Percentiles rank a stretch among this genome's conserved stretches.
Conservation (phyloP, 352 stramenopile genomes). For the Pythium myriotylum region DNA sequence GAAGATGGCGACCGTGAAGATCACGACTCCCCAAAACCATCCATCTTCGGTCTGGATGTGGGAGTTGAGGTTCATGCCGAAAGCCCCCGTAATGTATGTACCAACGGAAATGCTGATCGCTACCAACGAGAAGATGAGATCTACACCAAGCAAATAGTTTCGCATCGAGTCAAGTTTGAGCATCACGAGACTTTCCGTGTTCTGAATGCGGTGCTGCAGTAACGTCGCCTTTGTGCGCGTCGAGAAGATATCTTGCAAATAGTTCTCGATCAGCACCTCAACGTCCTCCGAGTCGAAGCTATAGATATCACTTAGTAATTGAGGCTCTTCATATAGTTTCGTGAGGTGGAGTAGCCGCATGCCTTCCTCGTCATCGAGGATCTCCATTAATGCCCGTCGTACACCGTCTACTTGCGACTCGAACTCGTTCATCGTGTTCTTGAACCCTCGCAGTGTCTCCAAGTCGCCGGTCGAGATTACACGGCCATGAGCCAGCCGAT, state of each 20-base stretch:
- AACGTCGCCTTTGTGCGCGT: conserved; percentile 69
- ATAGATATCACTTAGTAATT: conserved; percentile 49
- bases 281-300: conserved; percentile 76
- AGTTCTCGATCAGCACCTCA: conserved; percentile 75
- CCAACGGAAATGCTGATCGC: conserved; percentile 66
- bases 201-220: conserved; percentile 74
- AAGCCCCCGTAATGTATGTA: conserved; percentile 63
- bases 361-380: conserved; percentile 74
- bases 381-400: conserved; percentile 62
- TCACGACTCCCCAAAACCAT: conserved; percentile 69
- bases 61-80: conserved; percentile 76
- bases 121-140: conserved; percentile 75
- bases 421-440: conserved; percentile 79
- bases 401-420: conserved; percentile 66
- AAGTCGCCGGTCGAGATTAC: conserved; percentile 51
- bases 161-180: conserved; percentile 79
- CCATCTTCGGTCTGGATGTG: conserved; percentile 41
- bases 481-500: conserved; percentile 47
- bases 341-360: conserved; percentile 66
- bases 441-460: conserved; percentile 68
- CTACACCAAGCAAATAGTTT: conserved; percentile 76
- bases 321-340: conserved; percentile 61
- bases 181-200: conserved; percentile 78
- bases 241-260: conserved; percentile 80
- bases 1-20: conserved; percentile 44